These are phyloP conservation scores for Conoideocrella luteorostrata DNA, from an alignment of 2,329 filamentous ascomycete genomes.

Conservation along the genomic window DNA sequence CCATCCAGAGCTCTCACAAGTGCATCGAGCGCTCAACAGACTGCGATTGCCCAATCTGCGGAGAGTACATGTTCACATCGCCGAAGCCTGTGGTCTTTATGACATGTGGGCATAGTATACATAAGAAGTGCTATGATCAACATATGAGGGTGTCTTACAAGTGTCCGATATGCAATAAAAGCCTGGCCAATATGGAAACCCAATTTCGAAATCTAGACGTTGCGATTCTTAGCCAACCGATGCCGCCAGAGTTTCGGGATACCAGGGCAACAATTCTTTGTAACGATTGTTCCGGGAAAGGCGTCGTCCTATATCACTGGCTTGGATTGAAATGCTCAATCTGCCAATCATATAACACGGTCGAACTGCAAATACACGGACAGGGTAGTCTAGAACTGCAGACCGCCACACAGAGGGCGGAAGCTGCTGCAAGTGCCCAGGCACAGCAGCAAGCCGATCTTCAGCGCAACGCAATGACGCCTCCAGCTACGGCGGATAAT, in stretches of 20 bases:
- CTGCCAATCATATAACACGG: conserved; percentile 65
- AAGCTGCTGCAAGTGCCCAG: conserved; percentile 5
- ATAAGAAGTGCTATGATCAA: conserved; percentile 80
- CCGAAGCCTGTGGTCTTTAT: conserved; percentile 86
- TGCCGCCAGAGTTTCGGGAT: conserved; percentile 77
- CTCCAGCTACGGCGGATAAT: neutral
- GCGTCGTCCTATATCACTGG: conserved; percentile 87
- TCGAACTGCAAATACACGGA: conserved; percentile 55
- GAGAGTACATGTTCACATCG: conserved; percentile 93
- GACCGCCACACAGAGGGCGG: conserved; percentile 18
- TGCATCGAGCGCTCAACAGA: conserved; percentile 94
- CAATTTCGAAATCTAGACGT: conserved; percentile 88
- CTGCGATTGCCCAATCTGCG: conserved; percentile 93
- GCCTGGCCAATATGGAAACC: conserved; percentile 93
- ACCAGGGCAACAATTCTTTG: conserved; percentile 81
- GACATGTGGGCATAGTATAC: conserved; percentile 93
- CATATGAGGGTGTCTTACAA: conserved; percentile 89
- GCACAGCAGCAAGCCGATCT: conserved; percentile 3
- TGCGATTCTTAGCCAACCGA: conserved; percentile 81
- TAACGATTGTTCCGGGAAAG: conserved; percentile 90
- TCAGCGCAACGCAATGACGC: conserved; percentile 3
- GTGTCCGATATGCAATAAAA: conserved; percentile 94
- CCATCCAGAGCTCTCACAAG: conserved; percentile 76
- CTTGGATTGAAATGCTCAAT: conserved; percentile 82
- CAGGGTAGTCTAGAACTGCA: conserved; percentile 23